Conservation (phyloP, 1,284 basidiomycete species). For the Heterobasidion parviporum region DNA sequence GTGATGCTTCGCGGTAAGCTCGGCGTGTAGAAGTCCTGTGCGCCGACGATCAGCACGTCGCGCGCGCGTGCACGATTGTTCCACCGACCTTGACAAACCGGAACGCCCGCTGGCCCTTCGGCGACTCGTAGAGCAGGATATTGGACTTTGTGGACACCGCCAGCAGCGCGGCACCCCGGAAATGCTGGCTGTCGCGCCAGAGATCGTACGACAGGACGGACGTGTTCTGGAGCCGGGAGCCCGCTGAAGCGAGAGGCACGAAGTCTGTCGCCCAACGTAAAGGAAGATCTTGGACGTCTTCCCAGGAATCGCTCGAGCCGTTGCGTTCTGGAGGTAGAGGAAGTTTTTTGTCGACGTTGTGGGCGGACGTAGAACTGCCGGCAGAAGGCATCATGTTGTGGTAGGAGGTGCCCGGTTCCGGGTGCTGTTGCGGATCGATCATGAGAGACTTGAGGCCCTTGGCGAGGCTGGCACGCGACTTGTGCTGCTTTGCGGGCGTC, state of each 20-base stretch:
- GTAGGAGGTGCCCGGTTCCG: constrained; percentile 21
- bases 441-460: constrained; percentile 50
- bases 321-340: constrained; percentile 1
- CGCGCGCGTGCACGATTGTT: background rate
- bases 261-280: constrained; percentile 77
- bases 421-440: constrained; percentile 28
- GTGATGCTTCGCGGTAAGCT: constrained; percentile 49
- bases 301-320: constrained; percentile 52
- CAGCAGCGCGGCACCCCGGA: constrained; percentile 51
- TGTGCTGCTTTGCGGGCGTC: constrained; percentile 39
- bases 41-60: background rate
- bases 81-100: constrained; percentile 61
- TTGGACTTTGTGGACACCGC: constrained; percentile 69
- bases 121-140: constrained; percentile 71
- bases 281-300: constrained; percentile 67
- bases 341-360: constrained; percentile 1
- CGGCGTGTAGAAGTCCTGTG: constrained; percentile 75
- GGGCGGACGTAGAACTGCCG: background rate
- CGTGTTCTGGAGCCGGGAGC: constrained; percentile 52
- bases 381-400: constrained; percentile 12
- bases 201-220: constrained; percentile 61
- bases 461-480: constrained; percentile 47
- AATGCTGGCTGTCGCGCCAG: constrained; percentile 46
- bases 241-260: constrained; percentile 57
- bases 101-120: constrained; percentile 73